These are phyloP conservation scores for Gastrolobium villosum DNA, from an alignment of 306 rosid genomes.

Conservation along the genomic window DNA sequence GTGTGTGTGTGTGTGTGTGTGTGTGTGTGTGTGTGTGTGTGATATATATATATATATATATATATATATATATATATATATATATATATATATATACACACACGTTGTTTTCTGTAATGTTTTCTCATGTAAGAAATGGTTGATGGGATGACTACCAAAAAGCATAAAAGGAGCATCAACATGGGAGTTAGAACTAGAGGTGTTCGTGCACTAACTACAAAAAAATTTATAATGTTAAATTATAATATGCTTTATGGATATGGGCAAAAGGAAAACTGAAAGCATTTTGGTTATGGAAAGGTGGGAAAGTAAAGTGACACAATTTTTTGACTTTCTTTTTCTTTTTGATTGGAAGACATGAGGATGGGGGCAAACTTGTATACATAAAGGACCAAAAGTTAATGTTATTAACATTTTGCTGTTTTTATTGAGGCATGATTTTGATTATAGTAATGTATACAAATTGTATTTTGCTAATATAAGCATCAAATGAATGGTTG, in stretches of 20 bases:
- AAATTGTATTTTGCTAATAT: slow-evolving; percentile 35
- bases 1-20: too few relatives aligned
- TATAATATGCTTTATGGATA: neutral
- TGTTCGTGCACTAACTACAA: slow-evolving; percentile 1
- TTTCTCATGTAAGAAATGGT: slow-evolving; percentile 1
- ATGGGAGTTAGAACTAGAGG: neutral
- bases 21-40: too few relatives aligned
- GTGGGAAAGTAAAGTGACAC: neutral
- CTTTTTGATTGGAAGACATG: slow-evolving; percentile 8
- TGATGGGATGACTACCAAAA: slow-evolving; percentile 22
- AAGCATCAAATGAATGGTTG: slow-evolving; percentile 40
- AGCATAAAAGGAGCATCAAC: slow-evolving; percentile 9
- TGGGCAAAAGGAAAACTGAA: slow-evolving; percentile 9
- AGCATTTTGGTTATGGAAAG: neutral
- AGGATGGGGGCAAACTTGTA: slow-evolving; percentile 2
- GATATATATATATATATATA: too few relatives aligned
- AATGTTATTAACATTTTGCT: slow-evolving; percentile 16
- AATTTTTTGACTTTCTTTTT: neutral
- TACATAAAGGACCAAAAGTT: neutral
- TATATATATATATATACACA: too few relatives aligned
- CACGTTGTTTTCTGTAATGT: neutral
- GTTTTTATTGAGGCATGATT: slow-evolving; percentile 4
- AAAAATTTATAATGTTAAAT: neutral
- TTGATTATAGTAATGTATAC: neutral
- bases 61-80: too few relatives aligned